Evolutionary conservation across 2,329 filamentous ascomycete species (phyloP), one percentile per base, ranked within the genome.

Genomic region (Aspergillus novofumigatus): DNA sequence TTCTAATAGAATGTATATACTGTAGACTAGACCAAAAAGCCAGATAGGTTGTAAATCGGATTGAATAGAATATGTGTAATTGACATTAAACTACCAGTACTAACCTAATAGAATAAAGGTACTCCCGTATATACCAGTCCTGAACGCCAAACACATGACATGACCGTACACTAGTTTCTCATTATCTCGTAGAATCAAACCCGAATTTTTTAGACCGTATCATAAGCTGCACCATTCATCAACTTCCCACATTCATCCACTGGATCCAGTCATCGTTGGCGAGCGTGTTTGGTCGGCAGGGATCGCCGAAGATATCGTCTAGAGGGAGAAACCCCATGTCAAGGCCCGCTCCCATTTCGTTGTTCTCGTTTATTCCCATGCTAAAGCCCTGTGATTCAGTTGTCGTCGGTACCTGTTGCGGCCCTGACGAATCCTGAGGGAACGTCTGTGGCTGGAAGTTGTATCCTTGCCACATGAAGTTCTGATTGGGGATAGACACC

Each of bases 401-500:
- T 0, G 59, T 54, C 38, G 59, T 58, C 2, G 68, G 53, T 11
- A 64, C 54, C 8, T 66, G 62, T 49, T 65, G 64, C 25, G 67
- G 65, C 20, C 62, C 54, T 1, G 64, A 51, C n/a, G 61, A 48
- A 1, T 65, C 60, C n/a, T 62, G 42, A 0, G 55, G 28, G 14
- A 60, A 51, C 11, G 62, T 62, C 32, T 60, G 65, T 3, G 66
- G 65, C 48, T 71, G 69, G 59, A 71, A 70, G 44, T 70, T 73
- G 54, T 75, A 74, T 4, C 70, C 71, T 57, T 75, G 74, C 73
- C 73, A 77, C 41, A 73, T 61, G 55, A 75, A 76, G 49, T 74
- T 74, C 52, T 73, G 73, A 49, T 74, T 73, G 0, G 74, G 74
- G 38, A 77, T 71, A 1, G 74, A 76, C 14, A 77, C 74, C 21